Conservation (phyloP, 139 green algal species). For the Ulvella scutata region DNA sequence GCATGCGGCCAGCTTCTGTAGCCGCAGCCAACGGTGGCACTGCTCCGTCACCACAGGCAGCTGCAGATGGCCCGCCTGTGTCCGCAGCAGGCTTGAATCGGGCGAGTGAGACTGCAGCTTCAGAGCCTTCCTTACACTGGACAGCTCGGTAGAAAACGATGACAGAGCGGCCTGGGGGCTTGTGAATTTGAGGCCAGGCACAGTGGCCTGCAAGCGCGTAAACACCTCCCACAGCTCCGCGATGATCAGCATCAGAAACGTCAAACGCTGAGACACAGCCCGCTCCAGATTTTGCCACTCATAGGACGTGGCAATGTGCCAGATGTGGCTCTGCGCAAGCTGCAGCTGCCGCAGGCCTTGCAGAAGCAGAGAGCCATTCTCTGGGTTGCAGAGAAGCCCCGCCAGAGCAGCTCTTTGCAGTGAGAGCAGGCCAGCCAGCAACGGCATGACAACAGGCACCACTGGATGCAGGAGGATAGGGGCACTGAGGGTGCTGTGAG, state of each 20-base stretch:
- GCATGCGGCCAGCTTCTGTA: neutral
- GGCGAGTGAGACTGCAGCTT: neutral
- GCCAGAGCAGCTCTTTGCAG: neutral
- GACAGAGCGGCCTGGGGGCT: neutral
- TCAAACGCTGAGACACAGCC: neutral
- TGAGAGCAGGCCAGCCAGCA: neutral
- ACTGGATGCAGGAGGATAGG: neutral
- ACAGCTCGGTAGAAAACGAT: neutral
- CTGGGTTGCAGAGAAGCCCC: neutral
- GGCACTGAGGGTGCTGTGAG: too few relatives aligned
- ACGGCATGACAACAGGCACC: neutral
- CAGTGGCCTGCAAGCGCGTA: too few relatives aligned
- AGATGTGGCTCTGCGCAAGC: neutral
- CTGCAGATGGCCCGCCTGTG: neutral
- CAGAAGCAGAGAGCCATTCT: neutral
- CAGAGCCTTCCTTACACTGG: neutral
- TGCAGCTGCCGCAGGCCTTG: neutral
- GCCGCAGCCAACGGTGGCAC: neutral
- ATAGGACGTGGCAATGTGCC: neutral
- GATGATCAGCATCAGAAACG: neutral
- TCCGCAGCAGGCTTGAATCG: neutral
- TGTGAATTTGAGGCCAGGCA: neutral
- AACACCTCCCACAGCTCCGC: neutral
- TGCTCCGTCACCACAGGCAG: neutral
- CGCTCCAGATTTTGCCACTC: too few relatives aligned